Conservation (phyloP, 1,284 basidiomycete species). For the Sphagnurus paluster region DNA sequence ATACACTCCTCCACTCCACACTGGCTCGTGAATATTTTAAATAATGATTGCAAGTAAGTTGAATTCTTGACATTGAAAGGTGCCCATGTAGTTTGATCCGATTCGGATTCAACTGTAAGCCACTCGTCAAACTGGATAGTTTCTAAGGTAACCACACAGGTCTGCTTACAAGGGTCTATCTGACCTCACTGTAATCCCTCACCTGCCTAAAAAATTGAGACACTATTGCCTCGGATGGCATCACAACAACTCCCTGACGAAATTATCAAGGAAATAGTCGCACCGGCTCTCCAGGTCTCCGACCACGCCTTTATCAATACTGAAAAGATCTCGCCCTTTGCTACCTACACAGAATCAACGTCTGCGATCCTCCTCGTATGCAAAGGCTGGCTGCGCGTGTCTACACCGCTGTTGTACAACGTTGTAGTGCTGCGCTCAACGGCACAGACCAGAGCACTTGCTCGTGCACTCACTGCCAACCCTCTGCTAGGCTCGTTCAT, state of each 20-base stretch:
- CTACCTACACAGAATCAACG: slow-evolving; percentile 4
- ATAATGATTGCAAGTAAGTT: too few relatives aligned
- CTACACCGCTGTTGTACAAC: slow-evolving; percentile 27
- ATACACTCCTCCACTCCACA: too few relatives aligned
- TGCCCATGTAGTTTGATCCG: too few relatives aligned
- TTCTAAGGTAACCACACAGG: too few relatives aligned
- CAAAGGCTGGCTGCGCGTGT: slow-evolving; percentile 24
- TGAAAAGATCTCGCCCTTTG: slow-evolving; percentile 5
- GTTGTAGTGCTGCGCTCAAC: slow-evolving; percentile 27
- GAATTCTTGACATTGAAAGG: too few relatives aligned
- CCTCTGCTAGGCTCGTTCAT: slow-evolving; percentile 21
- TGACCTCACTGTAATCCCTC: too few relatives aligned
- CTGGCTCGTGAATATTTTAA: too few relatives aligned
- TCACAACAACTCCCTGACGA: slow-evolving; percentile 14
- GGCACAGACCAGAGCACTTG: slow-evolving; percentile 26
- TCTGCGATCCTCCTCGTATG: slow-evolving; percentile 24
- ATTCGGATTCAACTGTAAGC: too few relatives aligned
- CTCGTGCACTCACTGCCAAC: slow-evolving; percentile 17
- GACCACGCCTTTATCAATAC: slow-evolving; percentile 9
- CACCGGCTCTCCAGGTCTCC: slow-evolving; percentile 8
- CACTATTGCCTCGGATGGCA: too few relatives aligned
- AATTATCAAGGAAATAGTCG: slow-evolving; percentile 16
- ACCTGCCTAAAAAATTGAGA: too few relatives aligned
- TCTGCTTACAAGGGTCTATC: too few relatives aligned
- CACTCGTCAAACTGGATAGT: too few relatives aligned